phyloP scores from a whole-genome alignment of 169 alveolate genomes.

The Plasmodium gallinaceum region DNA sequence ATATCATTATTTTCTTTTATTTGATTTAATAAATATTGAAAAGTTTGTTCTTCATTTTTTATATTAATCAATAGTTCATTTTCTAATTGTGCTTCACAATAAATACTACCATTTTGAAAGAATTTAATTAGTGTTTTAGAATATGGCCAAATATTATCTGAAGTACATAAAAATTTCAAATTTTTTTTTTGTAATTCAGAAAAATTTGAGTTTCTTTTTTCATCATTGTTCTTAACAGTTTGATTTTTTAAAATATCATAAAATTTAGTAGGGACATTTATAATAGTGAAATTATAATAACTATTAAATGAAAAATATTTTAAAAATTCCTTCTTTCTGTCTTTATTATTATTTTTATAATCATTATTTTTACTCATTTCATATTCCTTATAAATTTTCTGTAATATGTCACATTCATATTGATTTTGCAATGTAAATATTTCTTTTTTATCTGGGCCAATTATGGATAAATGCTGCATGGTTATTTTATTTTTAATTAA shows the following conservation, averaged over 20 bases:
- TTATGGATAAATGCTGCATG: constrained; percentile 5
- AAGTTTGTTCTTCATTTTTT: background rate
- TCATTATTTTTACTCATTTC: constrained; percentile 4
- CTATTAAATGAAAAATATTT: background rate
- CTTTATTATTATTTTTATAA: background rate
- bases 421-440: constrained; percentile 13
- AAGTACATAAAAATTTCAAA: constrained; percentile 13
- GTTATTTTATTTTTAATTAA: background rate
- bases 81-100: constrained; percentile 37
- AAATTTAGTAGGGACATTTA: constrained; percentile 27
- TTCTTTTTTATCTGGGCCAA: background rate
- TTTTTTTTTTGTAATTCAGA: background rate
- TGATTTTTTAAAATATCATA: constrained; percentile 4
- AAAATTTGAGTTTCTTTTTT: constrained; percentile 1
- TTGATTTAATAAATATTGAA: background rate
- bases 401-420: constrained; percentile 19
- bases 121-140: background rate
- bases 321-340: constrained; percentile 17
- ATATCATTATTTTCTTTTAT: background rate
- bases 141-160: constrained; percentile 25
- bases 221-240: background rate
- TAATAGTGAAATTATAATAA: constrained; percentile 13
- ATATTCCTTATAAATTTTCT: background rate
- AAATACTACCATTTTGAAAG: background rate
- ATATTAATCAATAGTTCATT: constrained; percentile 11